Evolutionary conservation across 108 stramenopile species (phyloP).

Genomic region (Nitzschia putrida): DNA sequence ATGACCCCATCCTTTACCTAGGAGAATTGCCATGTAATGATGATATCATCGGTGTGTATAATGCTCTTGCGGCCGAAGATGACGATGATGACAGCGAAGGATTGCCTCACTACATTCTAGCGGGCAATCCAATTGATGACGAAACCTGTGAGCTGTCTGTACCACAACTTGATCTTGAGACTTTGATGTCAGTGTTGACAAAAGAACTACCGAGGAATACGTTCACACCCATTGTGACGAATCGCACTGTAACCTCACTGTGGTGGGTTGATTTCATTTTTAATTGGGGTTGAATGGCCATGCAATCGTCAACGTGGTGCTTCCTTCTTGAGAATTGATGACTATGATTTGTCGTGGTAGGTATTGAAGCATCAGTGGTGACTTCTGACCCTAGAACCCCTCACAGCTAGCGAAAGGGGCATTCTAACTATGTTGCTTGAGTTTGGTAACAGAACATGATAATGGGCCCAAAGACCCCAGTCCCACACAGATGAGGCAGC

Average conservation of each 20-base stretch:
- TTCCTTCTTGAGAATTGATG: too few relatives aligned
- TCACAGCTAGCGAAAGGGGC: too few relatives aligned
- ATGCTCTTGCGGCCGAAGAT: not conserved
- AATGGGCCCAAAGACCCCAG: too few relatives aligned
- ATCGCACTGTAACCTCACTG: constrained; percentile 11
- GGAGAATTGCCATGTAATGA: constrained; percentile 13
- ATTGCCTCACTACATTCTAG: constrained; percentile 13
- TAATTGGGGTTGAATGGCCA: too few relatives aligned
- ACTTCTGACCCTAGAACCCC: too few relatives aligned
- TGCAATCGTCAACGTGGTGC: too few relatives aligned
- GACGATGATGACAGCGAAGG: not conserved
- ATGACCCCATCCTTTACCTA: constrained; percentile 50
- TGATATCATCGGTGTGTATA: constrained; percentile 13
- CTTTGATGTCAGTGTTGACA: not conserved
- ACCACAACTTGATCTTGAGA: constrained; percentile 13
- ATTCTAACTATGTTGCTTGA: too few relatives aligned
- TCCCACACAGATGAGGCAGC: too few relatives aligned
- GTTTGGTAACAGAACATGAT: too few relatives aligned
- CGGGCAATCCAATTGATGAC: constrained; percentile 4
- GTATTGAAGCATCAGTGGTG: too few relatives aligned
- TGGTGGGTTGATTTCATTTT: too few relatives aligned
- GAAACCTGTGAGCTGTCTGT: constrained; percentile 28
- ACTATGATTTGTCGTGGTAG: too few relatives aligned
- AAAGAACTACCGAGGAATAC: not conserved
- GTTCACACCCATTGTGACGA: not conserved